Conservation (phyloP, 148 eudicot species). For the Vaccinium darrowii region DNA sequence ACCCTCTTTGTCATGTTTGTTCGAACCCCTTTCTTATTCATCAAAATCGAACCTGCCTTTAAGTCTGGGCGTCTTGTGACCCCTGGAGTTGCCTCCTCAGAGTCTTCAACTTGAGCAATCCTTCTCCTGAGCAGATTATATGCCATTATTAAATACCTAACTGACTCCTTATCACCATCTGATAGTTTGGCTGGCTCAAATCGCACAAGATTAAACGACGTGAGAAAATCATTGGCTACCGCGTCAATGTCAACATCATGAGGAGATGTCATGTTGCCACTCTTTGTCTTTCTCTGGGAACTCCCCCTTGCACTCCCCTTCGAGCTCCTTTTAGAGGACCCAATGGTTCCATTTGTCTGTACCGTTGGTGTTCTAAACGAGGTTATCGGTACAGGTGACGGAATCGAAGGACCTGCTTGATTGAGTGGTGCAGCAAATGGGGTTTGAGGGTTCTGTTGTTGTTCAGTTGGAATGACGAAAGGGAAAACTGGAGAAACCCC, state of each 20-base stretch:
- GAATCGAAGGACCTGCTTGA: conserved; percentile 22
- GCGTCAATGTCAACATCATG: conserved; percentile 33
- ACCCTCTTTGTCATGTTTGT: conserved; percentile 65
- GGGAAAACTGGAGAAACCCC: conserved; percentile 53
- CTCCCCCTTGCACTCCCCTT: conserved; percentile 24
- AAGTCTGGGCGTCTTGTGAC: conserved; percentile 62
- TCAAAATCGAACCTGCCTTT: conserved; percentile 46
- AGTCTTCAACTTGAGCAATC: conserved; percentile 65
- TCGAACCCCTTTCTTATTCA: conserved; percentile 64
- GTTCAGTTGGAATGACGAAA: conserved; percentile 23
- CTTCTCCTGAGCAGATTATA: conserved; percentile 67
- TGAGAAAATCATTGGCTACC: conserved; percentile 28
- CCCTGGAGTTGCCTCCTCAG: conserved; percentile 53
- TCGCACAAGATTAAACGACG: conserved; percentile 37
- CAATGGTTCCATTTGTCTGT: conserved; percentile 40
- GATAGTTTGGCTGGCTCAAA: conserved; percentile 41
- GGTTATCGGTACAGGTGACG: conserved; percentile 62
- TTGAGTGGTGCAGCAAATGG: conserved; percentile 13
- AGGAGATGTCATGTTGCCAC: conserved; percentile 15
- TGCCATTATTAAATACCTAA: conserved; percentile 44
- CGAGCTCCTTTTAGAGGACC: conserved; percentile 37
- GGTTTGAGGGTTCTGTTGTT: conserved; percentile 21
- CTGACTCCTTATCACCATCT: conserved; percentile 59
- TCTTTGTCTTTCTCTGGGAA: conserved; percentile 33
- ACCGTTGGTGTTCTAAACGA: conserved; percentile 60